These are phyloP conservation scores for Ophiostoma triangulosporum DNA, from an alignment of 2,329 filamentous ascomycete species.

Conservation along the genomic window DNA sequence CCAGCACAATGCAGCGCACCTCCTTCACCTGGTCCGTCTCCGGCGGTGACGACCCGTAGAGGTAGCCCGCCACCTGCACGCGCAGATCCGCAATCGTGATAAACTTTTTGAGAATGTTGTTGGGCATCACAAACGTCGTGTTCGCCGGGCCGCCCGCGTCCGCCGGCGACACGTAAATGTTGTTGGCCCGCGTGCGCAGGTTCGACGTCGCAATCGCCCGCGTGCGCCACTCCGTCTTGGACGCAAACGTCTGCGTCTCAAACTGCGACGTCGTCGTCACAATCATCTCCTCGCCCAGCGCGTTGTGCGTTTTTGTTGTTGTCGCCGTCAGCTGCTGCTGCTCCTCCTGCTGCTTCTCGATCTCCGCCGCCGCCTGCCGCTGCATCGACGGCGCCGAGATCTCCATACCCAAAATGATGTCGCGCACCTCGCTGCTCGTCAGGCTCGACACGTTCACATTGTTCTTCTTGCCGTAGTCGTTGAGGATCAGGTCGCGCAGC, in stretches of 20 bases:
- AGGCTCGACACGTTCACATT: slow-evolving; percentile 97
- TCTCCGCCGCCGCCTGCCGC: slow-evolving; percentile 93
- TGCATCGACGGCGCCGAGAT: slow-evolving; percentile 97
- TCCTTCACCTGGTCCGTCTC: slow-evolving; percentile 98
- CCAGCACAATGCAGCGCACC: slow-evolving; percentile 90
- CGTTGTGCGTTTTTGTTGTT: slow-evolving; percentile 95
- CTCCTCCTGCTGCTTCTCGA: slow-evolving; percentile 97
- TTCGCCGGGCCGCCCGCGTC: slow-evolving; percentile 59
- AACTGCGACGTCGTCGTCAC: slow-evolving; percentile 97
- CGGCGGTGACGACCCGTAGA: slow-evolving; percentile 83
- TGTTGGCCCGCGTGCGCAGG: slow-evolving; percentile 83
- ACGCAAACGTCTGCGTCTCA: slow-evolving; percentile 93
- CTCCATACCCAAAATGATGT: slow-evolving; percentile 99
- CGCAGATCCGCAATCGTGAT: slow-evolving; percentile 94
- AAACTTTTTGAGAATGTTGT: slow-evolving; percentile 96
- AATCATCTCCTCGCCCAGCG: slow-evolving; percentile 93
- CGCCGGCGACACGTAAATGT: slow-evolving; percentile 96
- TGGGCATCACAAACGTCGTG: slow-evolving; percentile 96
- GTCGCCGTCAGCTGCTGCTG: slow-evolving; percentile 93
- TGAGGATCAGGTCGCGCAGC: slow-evolving; percentile 85
- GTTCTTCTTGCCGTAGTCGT: slow-evolving; percentile 99
- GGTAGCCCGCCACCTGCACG: slow-evolving; percentile 89
- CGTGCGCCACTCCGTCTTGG: slow-evolving; percentile 97
- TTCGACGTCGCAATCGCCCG: slow-evolving; percentile 94
- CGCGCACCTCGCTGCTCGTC: slow-evolving; percentile 91